A percentile compares a stretch with the other conserved stretches of the same genome.
Evolutionary conservation across 306 rosid genomes (phyloP).

Genomic region (Nissolia schottii): DNA sequence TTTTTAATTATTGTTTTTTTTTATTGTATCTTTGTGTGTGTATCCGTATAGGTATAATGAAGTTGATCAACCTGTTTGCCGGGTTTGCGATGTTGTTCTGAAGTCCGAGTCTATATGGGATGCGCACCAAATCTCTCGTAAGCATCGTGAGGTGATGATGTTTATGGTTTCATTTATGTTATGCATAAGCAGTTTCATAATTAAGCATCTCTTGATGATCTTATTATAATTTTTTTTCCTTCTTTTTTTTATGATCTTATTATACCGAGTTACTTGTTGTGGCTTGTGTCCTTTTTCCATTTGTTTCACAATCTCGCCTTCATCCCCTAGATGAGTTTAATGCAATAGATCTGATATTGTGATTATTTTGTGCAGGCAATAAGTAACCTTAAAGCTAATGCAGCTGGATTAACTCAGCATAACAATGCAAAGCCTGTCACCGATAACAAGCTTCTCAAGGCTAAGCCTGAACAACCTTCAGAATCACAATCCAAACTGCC

Average conservation of each 20-base stretch:
- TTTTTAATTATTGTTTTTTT: background rate
- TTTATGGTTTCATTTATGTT: background rate
- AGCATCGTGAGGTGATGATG: constrained; percentile 81
- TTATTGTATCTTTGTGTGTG: background rate
- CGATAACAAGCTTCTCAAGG: constrained; percentile 27
- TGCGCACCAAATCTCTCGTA: constrained; percentile 80
- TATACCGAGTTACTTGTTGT: background rate
- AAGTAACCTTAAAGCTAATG: constrained; percentile 60
- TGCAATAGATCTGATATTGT: constrained; percentile 1
- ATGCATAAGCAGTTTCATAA: background rate
- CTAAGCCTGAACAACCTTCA: constrained; percentile 34
- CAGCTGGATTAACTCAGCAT: constrained; percentile 47
- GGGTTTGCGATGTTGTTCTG: constrained; percentile 70
- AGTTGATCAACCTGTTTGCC: constrained; percentile 74
- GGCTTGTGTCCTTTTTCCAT: constrained; percentile 1
- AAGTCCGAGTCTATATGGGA: constrained; percentile 78
- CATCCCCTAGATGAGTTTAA: background rate
- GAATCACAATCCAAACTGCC: constrained; percentile 30
- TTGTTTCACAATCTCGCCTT: background rate
- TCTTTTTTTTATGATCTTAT: background rate
- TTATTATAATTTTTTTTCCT: background rate
- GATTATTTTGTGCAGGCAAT: constrained; percentile 51
- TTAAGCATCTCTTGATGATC: background rate
- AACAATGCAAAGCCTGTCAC: constrained; percentile 46
- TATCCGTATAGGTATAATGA: constrained; percentile 67